Evolutionary conservation across 2,329 filamentous ascomycete genomes (phyloP).

Genomic region (Trichoderma gracile): DNA sequence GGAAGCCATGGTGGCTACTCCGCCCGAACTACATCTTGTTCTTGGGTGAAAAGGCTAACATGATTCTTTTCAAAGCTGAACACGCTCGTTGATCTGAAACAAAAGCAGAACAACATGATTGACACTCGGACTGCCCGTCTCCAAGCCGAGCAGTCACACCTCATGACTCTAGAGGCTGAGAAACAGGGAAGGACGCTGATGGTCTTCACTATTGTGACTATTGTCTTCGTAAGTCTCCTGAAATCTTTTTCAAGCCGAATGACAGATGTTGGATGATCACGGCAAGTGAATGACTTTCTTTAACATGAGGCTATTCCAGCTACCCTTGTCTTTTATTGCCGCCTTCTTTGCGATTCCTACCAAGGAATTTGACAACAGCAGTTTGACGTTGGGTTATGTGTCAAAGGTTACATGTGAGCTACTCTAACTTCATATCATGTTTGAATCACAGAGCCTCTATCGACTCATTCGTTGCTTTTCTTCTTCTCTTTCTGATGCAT

Average conservation of each 20-base stretch:
- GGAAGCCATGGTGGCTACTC: no score
- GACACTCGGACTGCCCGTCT: not conserved
- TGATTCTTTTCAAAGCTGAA: not conserved
- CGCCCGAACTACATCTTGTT: no score
- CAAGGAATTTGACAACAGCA: not conserved
- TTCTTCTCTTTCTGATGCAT: not conserved
- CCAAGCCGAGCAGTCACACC: not conserved
- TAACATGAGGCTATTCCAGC: not conserved
- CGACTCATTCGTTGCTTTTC: not conserved
- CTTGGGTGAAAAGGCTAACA: not conserved
- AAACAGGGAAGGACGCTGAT: not conserved
- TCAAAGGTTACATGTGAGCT: not conserved
- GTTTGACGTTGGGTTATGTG: not conserved
- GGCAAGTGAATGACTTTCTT: accelerated
- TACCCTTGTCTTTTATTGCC: constrained; percentile 1
- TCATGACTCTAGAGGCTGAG: not conserved
- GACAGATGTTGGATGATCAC: not conserved
- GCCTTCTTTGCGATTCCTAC: not conserved
- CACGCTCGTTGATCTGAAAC: constrained; percentile 1
- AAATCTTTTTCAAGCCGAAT: not conserved
- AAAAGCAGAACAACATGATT: constrained; percentile 1
- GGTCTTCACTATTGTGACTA: constrained; percentile 2
- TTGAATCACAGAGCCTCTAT: not conserved
- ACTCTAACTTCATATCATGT: not conserved
- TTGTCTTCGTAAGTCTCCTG: not conserved